Evolutionary conservation across 805 yeast genomes (phyloP).

Genomic region (Blastobotrys attinorum): DNA sequence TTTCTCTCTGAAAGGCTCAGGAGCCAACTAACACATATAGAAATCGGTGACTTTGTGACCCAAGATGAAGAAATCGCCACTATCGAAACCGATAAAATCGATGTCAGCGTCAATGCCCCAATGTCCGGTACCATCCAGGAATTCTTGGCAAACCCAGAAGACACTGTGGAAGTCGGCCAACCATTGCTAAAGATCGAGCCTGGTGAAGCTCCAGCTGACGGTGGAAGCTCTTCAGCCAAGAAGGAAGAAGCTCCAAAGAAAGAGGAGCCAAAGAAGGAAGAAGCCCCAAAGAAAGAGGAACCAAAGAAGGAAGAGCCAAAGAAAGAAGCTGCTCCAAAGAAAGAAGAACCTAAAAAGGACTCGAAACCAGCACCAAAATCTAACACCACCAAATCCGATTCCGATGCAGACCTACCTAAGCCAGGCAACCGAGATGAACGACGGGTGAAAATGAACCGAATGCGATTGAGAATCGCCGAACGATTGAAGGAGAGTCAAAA

Average conservation of each 20-base stretch:
- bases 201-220: slow-evolving; percentile 52
- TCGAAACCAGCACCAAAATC: slow-evolving; percentile 26
- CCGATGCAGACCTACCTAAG: slow-evolving; percentile 27
- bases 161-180: slow-evolving; percentile 94
- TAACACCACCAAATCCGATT: slow-evolving; percentile 30
- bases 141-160: slow-evolving; percentile 73
- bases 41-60: slow-evolving; percentile 81
- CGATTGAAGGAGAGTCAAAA: slow-evolving; percentile 98
- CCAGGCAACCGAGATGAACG: slow-evolving; percentile 78
- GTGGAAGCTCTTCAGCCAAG: slow-evolving; percentile 24
- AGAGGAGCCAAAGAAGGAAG: slow-evolving; percentile 24
- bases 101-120: slow-evolving; percentile 94
- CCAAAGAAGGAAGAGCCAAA: slow-evolving; percentile 18
- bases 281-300: slow-evolving; percentile 23
- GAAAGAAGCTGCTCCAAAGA: slow-evolving; percentile 19
- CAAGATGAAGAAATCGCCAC: slow-evolving; percentile 91
- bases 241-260: slow-evolving; percentile 21
- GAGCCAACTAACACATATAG: slow-evolving; percentile 9
- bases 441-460: slow-evolving; percentile 97
- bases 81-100: slow-evolving; percentile 97
- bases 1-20: not conserved
- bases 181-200: slow-evolving; percentile 82
- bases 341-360: slow-evolving; percentile 30
- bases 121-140: slow-evolving; percentile 83
- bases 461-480: slow-evolving; percentile 98